Percentiles rank a stretch among this genome's conserved stretches.
phyloP scores from a whole-genome alignment of 2,329 filamentous ascomycete species.

The Piedraia hortae region DNA sequence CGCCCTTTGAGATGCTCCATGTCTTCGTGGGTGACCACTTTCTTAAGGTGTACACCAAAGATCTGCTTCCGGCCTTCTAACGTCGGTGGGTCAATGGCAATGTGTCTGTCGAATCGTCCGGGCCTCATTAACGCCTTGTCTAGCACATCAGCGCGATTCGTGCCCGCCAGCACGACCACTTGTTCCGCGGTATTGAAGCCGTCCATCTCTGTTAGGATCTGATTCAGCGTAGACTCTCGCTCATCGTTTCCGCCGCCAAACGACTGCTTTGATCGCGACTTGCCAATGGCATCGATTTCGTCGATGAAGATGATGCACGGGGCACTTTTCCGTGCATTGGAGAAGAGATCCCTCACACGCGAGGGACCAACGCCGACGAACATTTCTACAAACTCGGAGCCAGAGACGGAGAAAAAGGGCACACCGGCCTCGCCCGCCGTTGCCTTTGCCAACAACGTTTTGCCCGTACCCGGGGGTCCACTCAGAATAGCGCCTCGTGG shows the following conservation, averaged over 20 bases:
- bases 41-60: constrained; percentile 77
- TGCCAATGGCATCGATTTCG: constrained; percentile 93
- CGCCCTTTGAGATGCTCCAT: constrained; percentile 67
- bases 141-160: constrained; percentile 79
- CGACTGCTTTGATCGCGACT: constrained; percentile 56
- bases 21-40: constrained; percentile 82
- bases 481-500: constrained; percentile 88
- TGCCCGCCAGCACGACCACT: constrained; percentile 87
- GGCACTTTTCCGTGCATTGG: constrained; percentile 79
- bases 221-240: constrained; percentile 86
- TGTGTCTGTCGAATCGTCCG: constrained; percentile 89
- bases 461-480: constrained; percentile 94
- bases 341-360: constrained; percentile 78
- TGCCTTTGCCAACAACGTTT: constrained; percentile 87
- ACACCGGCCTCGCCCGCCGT: constrained; percentile 92
- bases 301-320: constrained; percentile 99
- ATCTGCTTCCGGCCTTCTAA: constrained; percentile 95
- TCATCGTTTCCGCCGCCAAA: constrained; percentile 88
- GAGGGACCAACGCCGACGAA: constrained; percentile 96
- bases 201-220: constrained; percentile 98
- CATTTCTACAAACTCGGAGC: constrained; percentile 98
- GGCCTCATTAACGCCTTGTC: constrained; percentile 92
- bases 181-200: constrained; percentile 94
- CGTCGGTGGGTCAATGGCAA: constrained; percentile 77
- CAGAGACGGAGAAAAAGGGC: constrained; percentile 93